Evolutionary conservation across 1,284 basidiomycete species (phyloP).

Genomic region (Melanopsichium pennsylvanicum): DNA sequence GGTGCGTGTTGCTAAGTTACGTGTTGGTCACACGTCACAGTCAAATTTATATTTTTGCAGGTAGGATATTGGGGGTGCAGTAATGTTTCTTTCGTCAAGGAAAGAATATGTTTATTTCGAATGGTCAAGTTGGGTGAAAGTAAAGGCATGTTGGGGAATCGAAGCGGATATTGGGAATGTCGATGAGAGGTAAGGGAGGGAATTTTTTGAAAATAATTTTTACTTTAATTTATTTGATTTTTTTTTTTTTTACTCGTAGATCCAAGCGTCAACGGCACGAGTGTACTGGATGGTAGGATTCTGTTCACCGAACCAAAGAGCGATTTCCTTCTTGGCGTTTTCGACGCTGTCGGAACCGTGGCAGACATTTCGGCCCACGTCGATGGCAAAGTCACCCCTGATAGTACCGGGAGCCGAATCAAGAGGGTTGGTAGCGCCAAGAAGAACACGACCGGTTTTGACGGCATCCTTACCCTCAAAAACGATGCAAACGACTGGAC

Average conservation of each 20-base stretch:
- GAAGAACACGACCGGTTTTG: constrained; percentile 80
- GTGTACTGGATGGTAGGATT: constrained; percentile 60
- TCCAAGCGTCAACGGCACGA: constrained; percentile 60
- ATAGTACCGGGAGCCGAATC: constrained; percentile 74
- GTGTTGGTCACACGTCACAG: no score
- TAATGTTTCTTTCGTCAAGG: no score
- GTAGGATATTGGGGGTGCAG: no score
- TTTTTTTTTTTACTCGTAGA: constrained; percentile 64
- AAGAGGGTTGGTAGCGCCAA: constrained; percentile 96
- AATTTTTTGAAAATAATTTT: no score
- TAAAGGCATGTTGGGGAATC: no score
- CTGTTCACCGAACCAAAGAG: constrained; percentile 66
- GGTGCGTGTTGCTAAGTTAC: no score
- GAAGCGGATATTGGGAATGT: no score
- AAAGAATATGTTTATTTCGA: no score
- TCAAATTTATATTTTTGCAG: no score
- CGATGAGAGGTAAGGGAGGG: no score
- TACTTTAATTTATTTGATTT: no score
- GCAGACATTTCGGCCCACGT: constrained; percentile 74
- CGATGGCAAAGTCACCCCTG: constrained; percentile 72
- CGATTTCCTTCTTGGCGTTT: constrained; percentile 64
- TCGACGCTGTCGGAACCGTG: constrained; percentile 79
- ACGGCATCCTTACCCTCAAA: constrained; percentile 83
- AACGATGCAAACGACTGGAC: constrained; percentile 95
- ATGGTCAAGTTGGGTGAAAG: no score